phyloP scores from a whole-genome alignment of 2,329 filamentous ascomycete genomes.

The Myotisia sp. region DNA sequence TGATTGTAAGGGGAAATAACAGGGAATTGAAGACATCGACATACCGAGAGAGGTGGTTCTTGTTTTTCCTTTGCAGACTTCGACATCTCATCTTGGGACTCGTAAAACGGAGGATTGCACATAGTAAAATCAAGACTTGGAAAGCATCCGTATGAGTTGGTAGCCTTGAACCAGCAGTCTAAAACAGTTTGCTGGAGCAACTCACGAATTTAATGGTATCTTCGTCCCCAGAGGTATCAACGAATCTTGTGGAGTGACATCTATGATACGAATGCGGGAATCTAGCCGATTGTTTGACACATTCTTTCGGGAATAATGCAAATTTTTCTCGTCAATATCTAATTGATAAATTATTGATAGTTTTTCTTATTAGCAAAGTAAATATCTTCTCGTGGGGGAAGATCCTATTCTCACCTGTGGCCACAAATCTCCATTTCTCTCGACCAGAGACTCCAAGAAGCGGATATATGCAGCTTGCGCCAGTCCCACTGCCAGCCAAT shows the following conservation, averaged over 20 bases:
- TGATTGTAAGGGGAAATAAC: too few relatives aligned
- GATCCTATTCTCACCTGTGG: conserved; percentile 39
- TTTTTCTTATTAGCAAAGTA: too few relatives aligned
- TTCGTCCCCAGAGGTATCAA: conserved; percentile 50
- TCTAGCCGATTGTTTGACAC: conserved; percentile 51
- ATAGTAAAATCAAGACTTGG: conserved; percentile 64
- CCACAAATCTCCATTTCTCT: conserved; percentile 56
- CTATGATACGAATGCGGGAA: conserved; percentile 49
- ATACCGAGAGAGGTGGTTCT: conserved; percentile 51
- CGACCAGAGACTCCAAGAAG: conserved; percentile 60
- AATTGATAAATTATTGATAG: too few relatives aligned
- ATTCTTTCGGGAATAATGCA: conserved; percentile 53
- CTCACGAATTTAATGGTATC: conserved; percentile 17
- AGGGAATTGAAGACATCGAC: background rate
- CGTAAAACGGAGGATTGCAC: conserved; percentile 92
- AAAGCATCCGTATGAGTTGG: background rate
- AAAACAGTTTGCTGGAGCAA: background rate
- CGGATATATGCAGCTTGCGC: conserved; percentile 82
- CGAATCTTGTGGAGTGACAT: conserved; percentile 36
- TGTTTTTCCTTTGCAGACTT: conserved; percentile 52
- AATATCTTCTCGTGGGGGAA: too few relatives aligned
- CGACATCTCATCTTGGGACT: conserved; percentile 54
- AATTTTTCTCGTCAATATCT: conserved; percentile 62
- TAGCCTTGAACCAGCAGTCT: background rate
- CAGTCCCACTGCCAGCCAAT: conserved; percentile 51